Base-by-base conservation (phyloP, 257 asterid genomes). In the Ilex aquifolium region DNA sequence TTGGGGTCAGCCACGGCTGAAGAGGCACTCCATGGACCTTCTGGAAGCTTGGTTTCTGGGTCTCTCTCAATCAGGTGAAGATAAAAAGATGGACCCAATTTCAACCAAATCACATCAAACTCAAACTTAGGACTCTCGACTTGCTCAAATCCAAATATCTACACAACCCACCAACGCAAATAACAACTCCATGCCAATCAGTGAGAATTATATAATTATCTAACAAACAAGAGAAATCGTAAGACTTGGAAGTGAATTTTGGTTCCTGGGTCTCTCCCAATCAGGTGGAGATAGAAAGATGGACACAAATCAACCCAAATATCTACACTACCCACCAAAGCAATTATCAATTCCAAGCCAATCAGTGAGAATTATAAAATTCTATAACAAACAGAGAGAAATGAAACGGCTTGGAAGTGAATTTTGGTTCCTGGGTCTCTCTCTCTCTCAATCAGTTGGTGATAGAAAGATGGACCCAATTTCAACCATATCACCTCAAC, bases 61-160 rank as follows among this genome's bases (percentile, higher is more conserved):
- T 91, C 90, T 76, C 98, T 82, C 69, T 91, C 95, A 39, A 88
- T 91, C 60, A 91, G 88, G 74, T 91, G 98, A 74, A 91, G 72
- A 64, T 53, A 80, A 31, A 91, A 64, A 1, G 94, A 80, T 14
- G 87, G 78, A 52, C 82, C 78, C 62, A 88, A 73, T 67, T 85
- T 91, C 88, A 91, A 69, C 98, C 98, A 88, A 76, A 87, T 80
- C 56, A 82, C 91, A 60, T 48, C 87, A 51, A 83, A 88, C 16
- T 73, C 91, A 40, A 85, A 82, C 36, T 76, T 86, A 6, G 98
- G 95, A 32, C 68, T 69, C 73, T 88, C 97, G 31, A 91, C 64
- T 80, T 74, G 82, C 79, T 88, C 87, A 69, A 91, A 91, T 31
- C 97, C 97, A 69, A 91, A 77, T 29, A 74, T 59, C 98, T 91